These are phyloP conservation scores for Penicillium sp. DNA, from an alignment of 2,329 filamentous ascomycete genomes.

Conservation along the genomic window DNA sequence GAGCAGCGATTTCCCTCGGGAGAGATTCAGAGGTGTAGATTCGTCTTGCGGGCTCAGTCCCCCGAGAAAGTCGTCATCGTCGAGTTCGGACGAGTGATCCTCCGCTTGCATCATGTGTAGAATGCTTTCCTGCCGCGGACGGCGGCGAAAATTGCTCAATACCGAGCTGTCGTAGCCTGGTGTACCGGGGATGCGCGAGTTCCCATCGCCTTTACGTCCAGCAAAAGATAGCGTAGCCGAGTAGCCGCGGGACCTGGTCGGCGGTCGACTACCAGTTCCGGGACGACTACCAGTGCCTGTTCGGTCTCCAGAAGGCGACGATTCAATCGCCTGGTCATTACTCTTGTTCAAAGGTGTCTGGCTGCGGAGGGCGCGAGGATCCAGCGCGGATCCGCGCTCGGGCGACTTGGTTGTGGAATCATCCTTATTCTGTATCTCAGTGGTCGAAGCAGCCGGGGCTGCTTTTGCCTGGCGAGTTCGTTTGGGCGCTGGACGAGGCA, in stretches of 20 bases:
- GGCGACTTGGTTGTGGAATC: slow-evolving; percentile 14
- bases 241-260: slow-evolving; percentile 36
- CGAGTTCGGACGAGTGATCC: slow-evolving; percentile 34
- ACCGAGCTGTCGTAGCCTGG: slow-evolving; percentile 41
- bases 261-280: slow-evolving; percentile 35
- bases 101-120: slow-evolving; percentile 42
- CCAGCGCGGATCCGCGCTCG: slow-evolving; percentile 14
- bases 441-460: slow-evolving; percentile 1
- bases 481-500: slow-evolving; percentile 24
- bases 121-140: slow-evolving; percentile 43
- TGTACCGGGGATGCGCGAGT: slow-evolving; percentile 35
- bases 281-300: slow-evolving; percentile 31
- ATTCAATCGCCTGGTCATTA: slow-evolving; percentile 33
- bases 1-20: slow-evolving; percentile 31
- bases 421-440: slow-evolving; percentile 6
- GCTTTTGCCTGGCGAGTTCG: slow-evolving; percentile 16
- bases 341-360: slow-evolving; percentile 30
- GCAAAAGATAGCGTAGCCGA: slow-evolving; percentile 37
- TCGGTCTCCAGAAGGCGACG: slow-evolving; percentile 31
- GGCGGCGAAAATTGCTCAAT: slow-evolving; percentile 41
- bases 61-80: slow-evolving; percentile 41
- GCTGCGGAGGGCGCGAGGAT: slow-evolving; percentile 19
- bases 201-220: slow-evolving; percentile 34
- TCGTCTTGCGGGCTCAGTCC: slow-evolving; percentile 42
- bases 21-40: slow-evolving; percentile 40